phyloP scores from a whole-genome alignment of 2,329 filamentous ascomycete species.

The Knoxdaviesia proteae region DNA sequence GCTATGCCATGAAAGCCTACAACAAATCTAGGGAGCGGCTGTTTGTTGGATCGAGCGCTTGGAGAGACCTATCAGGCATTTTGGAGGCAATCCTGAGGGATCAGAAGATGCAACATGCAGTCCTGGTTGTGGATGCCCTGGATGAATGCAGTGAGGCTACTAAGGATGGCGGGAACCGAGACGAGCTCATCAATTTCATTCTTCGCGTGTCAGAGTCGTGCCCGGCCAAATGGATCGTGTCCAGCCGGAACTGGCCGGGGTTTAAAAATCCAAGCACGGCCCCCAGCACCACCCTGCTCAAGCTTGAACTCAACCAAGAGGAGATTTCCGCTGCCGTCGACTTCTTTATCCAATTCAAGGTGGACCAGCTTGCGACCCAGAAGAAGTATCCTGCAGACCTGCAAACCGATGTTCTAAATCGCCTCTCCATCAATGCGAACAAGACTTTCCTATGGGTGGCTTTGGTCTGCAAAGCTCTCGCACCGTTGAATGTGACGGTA shows the following conservation, averaged over 20 bases:
- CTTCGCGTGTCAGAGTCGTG: conserved; percentile 5
- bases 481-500: not conserved
- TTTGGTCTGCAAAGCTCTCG: conserved; percentile 4
- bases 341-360: conserved; percentile 14
- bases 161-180: not conserved
- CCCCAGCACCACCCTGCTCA: not conserved
- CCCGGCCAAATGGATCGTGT: conserved; percentile 19
- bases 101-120: conserved; percentile 7
- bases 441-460: conserved; percentile 19
- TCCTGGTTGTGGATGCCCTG: conserved; percentile 23
- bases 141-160: conserved; percentile 17
- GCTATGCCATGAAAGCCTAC: conserved; percentile 14
- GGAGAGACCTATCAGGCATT: conserved; percentile 14
- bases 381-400: conserved; percentile 1
- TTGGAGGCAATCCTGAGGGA: conserved; percentile 18
- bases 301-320: conserved; percentile 13
- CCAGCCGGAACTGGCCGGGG: conserved; percentile 18
- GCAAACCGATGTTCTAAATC: conserved; percentile 1
- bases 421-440: conserved; percentile 13
- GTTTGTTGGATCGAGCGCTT: conserved; percentile 19
- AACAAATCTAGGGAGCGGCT: conserved; percentile 12
- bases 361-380: conserved; percentile 7
- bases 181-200: conserved; percentile 16
- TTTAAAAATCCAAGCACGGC: conserved; percentile 12
- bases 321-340: conserved; percentile 14